Conservation (phyloP, 495 filamentous ascomycete species). For the Apiosordaria backusii region DNA sequence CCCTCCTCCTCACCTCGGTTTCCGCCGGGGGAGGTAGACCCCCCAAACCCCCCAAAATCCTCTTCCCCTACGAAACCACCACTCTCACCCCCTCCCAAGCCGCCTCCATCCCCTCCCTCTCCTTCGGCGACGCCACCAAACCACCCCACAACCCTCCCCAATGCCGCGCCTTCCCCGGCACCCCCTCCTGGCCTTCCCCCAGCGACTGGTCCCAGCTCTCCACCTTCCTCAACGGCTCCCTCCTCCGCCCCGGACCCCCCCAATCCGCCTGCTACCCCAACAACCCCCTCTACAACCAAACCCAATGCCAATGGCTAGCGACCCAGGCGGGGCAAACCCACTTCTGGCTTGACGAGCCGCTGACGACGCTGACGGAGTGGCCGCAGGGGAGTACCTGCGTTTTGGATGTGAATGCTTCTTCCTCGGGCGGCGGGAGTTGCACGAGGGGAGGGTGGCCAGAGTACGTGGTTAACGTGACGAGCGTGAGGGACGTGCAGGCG, state of each 20-base stretch:
- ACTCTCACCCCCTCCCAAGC: neutral
- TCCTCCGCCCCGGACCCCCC: constrained; percentile 38
- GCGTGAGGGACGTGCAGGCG: constrained; percentile 52
- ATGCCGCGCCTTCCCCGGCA: constrained; percentile 12
- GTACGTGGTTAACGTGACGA: constrained; percentile 58
- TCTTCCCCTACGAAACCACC: neutral
- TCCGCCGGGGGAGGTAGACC: neutral
- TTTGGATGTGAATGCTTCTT: constrained; percentile 16
- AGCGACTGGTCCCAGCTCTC: constrained; percentile 7
- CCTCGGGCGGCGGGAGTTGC: constrained; percentile 41
- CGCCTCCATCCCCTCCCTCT: neutral
- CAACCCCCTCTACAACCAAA: constrained; percentile 41
- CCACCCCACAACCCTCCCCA: neutral
- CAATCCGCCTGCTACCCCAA: constrained; percentile 53
- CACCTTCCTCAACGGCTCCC: neutral
- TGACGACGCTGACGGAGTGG: constrained; percentile 36
- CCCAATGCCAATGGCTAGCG: constrained; percentile 36
- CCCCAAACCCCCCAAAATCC: neutral
- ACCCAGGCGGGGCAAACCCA: constrained; percentile 23
- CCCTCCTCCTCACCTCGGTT: neutral
- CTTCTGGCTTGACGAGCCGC: constrained; percentile 38
- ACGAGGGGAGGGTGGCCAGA: constrained; percentile 54
- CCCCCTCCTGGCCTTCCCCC: constrained; percentile 1
- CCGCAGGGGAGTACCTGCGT: constrained; percentile 37
- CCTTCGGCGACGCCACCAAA: neutral